Evolutionary conservation across 1,284 basidiomycete species (phyloP).

Genomic region (Tylopilus sp.): DNA sequence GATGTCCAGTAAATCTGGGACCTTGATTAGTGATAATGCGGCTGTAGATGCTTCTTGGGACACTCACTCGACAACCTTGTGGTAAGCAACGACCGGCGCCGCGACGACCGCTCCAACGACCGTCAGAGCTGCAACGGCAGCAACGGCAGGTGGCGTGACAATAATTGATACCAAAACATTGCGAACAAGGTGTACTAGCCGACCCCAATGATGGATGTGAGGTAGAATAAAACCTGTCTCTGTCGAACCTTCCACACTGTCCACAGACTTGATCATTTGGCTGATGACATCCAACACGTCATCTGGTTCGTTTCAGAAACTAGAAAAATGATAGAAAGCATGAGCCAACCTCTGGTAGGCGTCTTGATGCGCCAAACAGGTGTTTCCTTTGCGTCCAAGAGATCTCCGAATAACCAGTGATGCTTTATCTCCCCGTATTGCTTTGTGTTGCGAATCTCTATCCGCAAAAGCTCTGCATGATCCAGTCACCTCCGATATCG

Average conservation of each 20-base stretch:
- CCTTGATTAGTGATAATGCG: neutral
- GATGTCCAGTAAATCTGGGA: constrained; percentile 4
- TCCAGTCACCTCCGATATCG: neutral
- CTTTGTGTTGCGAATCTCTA: constrained; percentile 11
- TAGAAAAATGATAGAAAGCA: neutral
- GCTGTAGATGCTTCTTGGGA: neutral
- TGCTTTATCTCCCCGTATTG: constrained; percentile 19
- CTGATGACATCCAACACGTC: constrained; percentile 19
- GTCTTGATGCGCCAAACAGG: constrained; percentile 20
- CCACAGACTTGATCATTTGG: constrained; percentile 20
- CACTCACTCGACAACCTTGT: constrained; percentile 18
- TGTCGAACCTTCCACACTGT: constrained; percentile 23
- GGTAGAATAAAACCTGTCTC: constrained; percentile 17
- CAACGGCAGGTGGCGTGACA: constrained; percentile 14
- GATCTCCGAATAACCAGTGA: constrained; percentile 22
- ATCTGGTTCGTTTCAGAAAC: constrained; percentile 1
- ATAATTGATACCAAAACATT: constrained; percentile 9
- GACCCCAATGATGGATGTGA: constrained; percentile 18
- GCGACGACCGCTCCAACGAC: constrained; percentile 8
- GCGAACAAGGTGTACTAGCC: constrained; percentile 7
- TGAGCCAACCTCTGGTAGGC: constrained; percentile 16
- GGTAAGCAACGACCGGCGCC: constrained; percentile 5
- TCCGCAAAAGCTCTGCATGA: constrained; percentile 14
- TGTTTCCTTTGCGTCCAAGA: constrained; percentile 15
- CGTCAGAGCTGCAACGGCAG: constrained; percentile 4